Evolutionary conservation across 768 basidiomycete genomes (phyloP).

Genomic region (Boletus coccyginus): DNA sequence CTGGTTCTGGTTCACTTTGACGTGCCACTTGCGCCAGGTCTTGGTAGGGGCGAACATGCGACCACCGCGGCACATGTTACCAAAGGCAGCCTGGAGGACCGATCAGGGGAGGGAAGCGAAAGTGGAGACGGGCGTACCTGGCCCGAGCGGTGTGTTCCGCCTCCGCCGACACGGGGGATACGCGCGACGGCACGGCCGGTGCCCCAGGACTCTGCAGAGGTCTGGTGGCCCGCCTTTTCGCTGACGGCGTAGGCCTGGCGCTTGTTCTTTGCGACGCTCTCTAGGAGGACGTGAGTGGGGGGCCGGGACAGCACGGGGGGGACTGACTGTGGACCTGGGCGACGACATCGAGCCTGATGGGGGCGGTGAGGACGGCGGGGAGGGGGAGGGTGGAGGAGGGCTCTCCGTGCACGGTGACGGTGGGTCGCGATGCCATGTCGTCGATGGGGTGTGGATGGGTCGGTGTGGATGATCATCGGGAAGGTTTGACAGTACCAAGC

Average conservation of each 20-base stretch:
- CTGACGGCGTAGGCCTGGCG: slow-evolving; percentile 96
- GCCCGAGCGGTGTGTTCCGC: slow-evolving; percentile 97
- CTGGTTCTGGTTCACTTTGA: slow-evolving; percentile 99
- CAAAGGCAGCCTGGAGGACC: slow-evolving; percentile 81
- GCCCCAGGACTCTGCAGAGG: slow-evolving; percentile 99
- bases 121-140: slow-evolving; percentile 49
- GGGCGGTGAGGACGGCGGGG: slow-evolving; percentile 95
- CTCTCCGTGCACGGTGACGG: slow-evolving; percentile 87
- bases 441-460: slow-evolving; percentile 1
- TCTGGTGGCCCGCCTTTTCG: slow-evolving; percentile 99
- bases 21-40: slow-evolving; percentile 99
- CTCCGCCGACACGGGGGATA: slow-evolving; percentile 99
- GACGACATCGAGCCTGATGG: slow-evolving; percentile 98
- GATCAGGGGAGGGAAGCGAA: neutral
- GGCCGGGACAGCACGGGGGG: neutral
- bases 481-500: slow-evolving; percentile 30
- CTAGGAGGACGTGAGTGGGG: slow-evolving; percentile 39
- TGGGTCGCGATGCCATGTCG: slow-evolving; percentile 89
- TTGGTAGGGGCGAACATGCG: slow-evolving; percentile 99
- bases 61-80: slow-evolving; percentile 99
- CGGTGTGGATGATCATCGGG: slow-evolving; percentile 4
- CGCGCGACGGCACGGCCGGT: slow-evolving; percentile 99
- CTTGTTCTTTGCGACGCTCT: slow-evolving; percentile 97
- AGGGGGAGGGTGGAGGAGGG: slow-evolving; percentile 86
- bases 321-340: slow-evolving; percentile 97